Evolutionary conservation across 2,329 filamentous ascomycete genomes (phyloP).

Genomic region (Penicillium rolfsii): DNA sequence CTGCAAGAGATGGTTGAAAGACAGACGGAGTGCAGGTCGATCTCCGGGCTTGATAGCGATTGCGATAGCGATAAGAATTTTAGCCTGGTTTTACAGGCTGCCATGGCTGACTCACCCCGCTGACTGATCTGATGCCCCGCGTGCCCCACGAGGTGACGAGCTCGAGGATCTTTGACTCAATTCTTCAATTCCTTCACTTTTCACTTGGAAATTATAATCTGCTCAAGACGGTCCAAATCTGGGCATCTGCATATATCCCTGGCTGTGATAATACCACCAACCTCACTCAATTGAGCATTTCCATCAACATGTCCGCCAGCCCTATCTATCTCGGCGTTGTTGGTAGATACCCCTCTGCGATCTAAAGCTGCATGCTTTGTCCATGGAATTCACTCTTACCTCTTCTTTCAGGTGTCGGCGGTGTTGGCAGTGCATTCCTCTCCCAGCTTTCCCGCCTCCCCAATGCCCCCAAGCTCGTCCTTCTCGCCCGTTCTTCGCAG

Average conservation of each 20-base stretch:
- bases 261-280: background rate
- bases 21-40: background rate
- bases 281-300: slow-evolving; percentile 1
- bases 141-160: slow-evolving; percentile 15
- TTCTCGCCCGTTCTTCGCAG: slow-evolving; percentile 84
- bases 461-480: slow-evolving; percentile 74
- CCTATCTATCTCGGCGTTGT: slow-evolving; percentile 50
- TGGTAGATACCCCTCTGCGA: slow-evolving; percentile 34
- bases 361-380: background rate
- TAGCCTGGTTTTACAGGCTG: slow-evolving; percentile 5
- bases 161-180: slow-evolving; percentile 9
- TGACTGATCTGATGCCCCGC: slow-evolving; percentile 13
- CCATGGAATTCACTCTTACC: background rate
- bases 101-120: background rate
- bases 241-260: background rate
- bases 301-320: slow-evolving; percentile 30
- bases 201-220: background rate
- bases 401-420: slow-evolving; percentile 69
- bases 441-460: slow-evolving; percentile 74
- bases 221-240: background rate
- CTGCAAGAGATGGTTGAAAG: background rate
- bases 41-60: slow-evolving; percentile 4
- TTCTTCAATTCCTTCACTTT: background rate
- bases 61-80: slow-evolving; percentile 1
- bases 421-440: slow-evolving; percentile 90